Base-by-base conservation (phyloP, 2,329 filamentous ascomycete genomes). In the Chaetomiaceae sp. region DNA sequence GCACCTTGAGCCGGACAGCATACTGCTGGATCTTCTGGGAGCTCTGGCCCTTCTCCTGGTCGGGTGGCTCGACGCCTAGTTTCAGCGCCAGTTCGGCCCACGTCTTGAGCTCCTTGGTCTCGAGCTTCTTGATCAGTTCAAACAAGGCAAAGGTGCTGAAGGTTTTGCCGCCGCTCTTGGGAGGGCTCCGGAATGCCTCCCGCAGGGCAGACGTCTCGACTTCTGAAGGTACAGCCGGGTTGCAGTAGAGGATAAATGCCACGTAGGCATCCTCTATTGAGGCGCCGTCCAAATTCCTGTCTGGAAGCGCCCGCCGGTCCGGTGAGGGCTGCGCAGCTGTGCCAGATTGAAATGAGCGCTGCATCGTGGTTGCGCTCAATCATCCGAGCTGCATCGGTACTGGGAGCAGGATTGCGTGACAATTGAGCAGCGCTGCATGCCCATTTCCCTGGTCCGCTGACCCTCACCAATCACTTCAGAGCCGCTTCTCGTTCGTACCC, bases 11-110 rank as follows among this genome's bases (percentile, higher is more conserved):
- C 48, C 90, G 79, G 38, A 96, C 90, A 35, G 88, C 88, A 70
- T 95, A 96, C 64, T 96, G 90, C 63, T 95, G 88, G 48, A 96
- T 85, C 65, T 95, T 95, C 62, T 96, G 91, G 2, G 86, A 83
- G 63, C 88, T 95, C 68, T 94, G 86, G 20, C 88, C 86, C 47
- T 91, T 93, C 49, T 85, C 81, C 19, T 81, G 73, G 49, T 88
- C 84, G 2, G 89, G 88, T 3, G 85, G 84, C 59, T 94, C 87
- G 14, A 95, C 91, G 9, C 91, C 90, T n/a, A 96, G 71, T 58
- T 85, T 84, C 43, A 90, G 78, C 1, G 88, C 90, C 56, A 96
- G 64, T 62, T 95, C 87, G 33, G 86, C 87, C 90, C 90, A 96
- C 0, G 89, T 95, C 66, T 90, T 93, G 63, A 96, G 82, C 60